These are phyloP conservation scores for Phaeosphaeria sp. DNA, from an alignment of 2,329 filamentous ascomycete genomes.

Conservation along the genomic window DNA sequence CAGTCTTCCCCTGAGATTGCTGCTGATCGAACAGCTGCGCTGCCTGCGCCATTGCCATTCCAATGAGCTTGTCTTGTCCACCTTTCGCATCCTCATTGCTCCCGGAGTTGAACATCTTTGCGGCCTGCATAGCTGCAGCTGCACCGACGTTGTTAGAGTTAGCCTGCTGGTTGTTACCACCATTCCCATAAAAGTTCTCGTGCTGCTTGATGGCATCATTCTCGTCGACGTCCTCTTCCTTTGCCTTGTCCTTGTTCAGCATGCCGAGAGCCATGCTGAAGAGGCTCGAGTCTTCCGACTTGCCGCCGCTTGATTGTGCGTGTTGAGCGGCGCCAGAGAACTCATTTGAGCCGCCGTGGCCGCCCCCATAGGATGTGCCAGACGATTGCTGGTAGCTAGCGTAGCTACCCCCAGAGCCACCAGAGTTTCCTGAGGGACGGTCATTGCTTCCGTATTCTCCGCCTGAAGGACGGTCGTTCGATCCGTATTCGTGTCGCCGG, in stretches of 20 bases:
- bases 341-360: constrained; percentile 56
- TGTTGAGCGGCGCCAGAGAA: constrained; percentile 62
- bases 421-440: constrained; percentile 27
- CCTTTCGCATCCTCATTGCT: constrained; percentile 47
- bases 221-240: constrained; percentile 61
- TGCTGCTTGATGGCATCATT: constrained; percentile 75
- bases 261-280: constrained; percentile 65
- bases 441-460: constrained; percentile 16
- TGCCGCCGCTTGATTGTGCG: constrained; percentile 62
- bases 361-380: constrained; percentile 53
- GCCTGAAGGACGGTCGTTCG: constrained; percentile 7
- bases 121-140: constrained; percentile 75
- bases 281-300: constrained; percentile 57
- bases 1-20: constrained; percentile 61
- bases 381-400: constrained; percentile 43
- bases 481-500: constrained; percentile 13
- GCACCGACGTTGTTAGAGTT: constrained; percentile 62
- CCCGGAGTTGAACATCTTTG: constrained; percentile 77
- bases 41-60: constrained; percentile 86
- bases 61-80: constrained; percentile 80
- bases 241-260: constrained; percentile 51
- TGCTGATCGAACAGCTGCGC: constrained; percentile 76
- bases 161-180: constrained; percentile 51
- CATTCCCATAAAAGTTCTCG: constrained; percentile 72
- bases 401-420: constrained; percentile 23